phyloP scores from a whole-genome alignment of 2,329 filamentous ascomycete genomes.

The Arthrobotrys pseudoclavata region DNA sequence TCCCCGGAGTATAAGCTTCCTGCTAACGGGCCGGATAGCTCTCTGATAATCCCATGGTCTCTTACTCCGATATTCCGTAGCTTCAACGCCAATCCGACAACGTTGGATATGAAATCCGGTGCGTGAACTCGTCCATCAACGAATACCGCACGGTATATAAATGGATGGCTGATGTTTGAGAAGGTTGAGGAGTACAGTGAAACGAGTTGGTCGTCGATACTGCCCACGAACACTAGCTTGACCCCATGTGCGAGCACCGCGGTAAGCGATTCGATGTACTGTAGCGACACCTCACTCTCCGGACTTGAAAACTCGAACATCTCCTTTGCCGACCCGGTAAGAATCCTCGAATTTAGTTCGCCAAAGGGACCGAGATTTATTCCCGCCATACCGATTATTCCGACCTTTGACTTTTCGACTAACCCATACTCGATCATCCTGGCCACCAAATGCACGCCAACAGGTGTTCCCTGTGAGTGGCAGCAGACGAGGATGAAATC shows the following conservation, averaged over 20 bases:
- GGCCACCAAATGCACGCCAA: slow-evolving; percentile 89
- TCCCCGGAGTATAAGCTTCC: slow-evolving; percentile 92
- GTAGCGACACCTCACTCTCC: slow-evolving; percentile 82
- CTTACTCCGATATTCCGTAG: slow-evolving; percentile 91
- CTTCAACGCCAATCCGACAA: slow-evolving; percentile 93
- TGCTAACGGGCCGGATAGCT: slow-evolving; percentile 87
- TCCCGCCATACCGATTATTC: slow-evolving; percentile 80
- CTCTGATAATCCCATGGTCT: slow-evolving; percentile 92
- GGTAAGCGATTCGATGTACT: slow-evolving; percentile 82
- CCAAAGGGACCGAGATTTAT: slow-evolving; percentile 93
- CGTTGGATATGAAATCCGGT: slow-evolving; percentile 91
- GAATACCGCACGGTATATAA: slow-evolving; percentile 95
- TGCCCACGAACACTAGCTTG: slow-evolving; percentile 87
- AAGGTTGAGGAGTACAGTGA: slow-evolving; percentile 94
- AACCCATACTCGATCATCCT: slow-evolving; percentile 93
- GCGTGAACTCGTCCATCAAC: slow-evolving; percentile 93
- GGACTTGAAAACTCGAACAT: slow-evolving; percentile 92
- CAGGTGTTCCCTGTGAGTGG: slow-evolving; percentile 95
- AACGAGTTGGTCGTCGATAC: slow-evolving; percentile 96
- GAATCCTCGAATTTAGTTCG: slow-evolving; percentile 88
- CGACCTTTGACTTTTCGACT: slow-evolving; percentile 80
- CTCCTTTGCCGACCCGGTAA: slow-evolving; percentile 92
- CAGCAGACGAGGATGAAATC: slow-evolving; percentile 94
- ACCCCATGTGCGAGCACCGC: slow-evolving; percentile 82
- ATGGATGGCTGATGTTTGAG: slow-evolving; percentile 86